These are phyloP conservation scores for Metschnikowia amazonensis DNA, from an alignment of 805 yeast species.

Conservation along the genomic window DNA sequence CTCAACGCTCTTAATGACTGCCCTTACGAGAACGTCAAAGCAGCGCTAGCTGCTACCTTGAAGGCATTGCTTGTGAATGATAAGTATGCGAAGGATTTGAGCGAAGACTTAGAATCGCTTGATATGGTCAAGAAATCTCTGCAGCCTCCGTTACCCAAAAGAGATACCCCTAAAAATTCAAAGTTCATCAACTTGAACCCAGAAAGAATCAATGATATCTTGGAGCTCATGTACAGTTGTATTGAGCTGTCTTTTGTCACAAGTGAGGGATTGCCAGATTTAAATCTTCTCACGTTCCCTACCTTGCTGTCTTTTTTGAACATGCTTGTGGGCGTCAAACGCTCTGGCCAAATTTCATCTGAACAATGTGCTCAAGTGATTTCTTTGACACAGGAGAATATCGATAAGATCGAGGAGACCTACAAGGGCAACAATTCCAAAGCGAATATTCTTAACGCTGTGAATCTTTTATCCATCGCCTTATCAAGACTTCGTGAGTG, in stretches of 20 bases:
- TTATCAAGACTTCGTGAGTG: conserved; percentile 29
- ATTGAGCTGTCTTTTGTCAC: conserved; percentile 34
- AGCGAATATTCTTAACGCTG: conserved; percentile 27
- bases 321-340: conserved; percentile 39
- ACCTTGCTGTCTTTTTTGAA: conserved; percentile 56
- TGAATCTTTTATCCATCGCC: conserved; percentile 32
- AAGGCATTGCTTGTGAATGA: conserved; percentile 53
- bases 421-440: conserved; percentile 16
- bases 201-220: conserved; percentile 40
- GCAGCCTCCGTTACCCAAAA: conserved; percentile 20
- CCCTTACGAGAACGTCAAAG: conserved; percentile 58
- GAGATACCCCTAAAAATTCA: conserved; percentile 21
- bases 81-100: conserved; percentile 12
- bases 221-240: conserved; percentile 38
- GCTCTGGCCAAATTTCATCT: conserved; percentile 17
- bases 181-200: conserved; percentile 43
- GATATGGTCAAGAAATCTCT: conserved; percentile 21
- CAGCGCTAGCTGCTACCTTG: conserved; percentile 61
- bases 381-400: conserved; percentile 14
- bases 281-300: conserved; percentile 31
- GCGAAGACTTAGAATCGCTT: conserved; percentile 12
- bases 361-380: conserved; percentile 17
- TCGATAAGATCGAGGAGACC: conserved; percentile 19
- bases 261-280: conserved; percentile 16
- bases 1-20: conserved; percentile 61